Percentiles rank a stretch among this genome's conserved stretches.
Evolutionary conservation across 2,329 filamentous ascomycete species (phyloP).

Genomic region (Exutisphaerella laricina): DNA sequence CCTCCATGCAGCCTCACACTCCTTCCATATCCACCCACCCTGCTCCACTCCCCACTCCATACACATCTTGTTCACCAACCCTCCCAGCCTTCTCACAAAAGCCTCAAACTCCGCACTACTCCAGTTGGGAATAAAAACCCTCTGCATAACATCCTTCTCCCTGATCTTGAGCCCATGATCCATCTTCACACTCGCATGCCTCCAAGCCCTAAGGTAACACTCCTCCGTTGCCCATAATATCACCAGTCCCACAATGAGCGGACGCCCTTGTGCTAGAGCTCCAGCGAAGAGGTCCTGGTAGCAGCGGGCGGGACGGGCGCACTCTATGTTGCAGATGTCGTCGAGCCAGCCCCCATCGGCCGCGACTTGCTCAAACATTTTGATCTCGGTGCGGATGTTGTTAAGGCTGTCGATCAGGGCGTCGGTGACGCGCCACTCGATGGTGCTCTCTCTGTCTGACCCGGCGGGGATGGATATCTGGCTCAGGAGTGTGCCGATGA

Average conservation of each 20-base stretch:
- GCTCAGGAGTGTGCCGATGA: constrained; percentile 58
- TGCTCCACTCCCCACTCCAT: constrained; percentile 35
- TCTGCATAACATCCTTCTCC: constrained; percentile 43
- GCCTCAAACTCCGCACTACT: constrained; percentile 44
- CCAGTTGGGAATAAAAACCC: constrained; percentile 49
- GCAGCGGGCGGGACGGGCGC: constrained; percentile 31
- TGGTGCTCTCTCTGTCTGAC: constrained; percentile 36
- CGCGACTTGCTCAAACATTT: constrained; percentile 60
- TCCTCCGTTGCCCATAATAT: constrained; percentile 70
- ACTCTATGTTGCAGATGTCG: constrained; percentile 39
- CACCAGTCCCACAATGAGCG: constrained; percentile 61
- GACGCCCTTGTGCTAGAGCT: constrained; percentile 45
- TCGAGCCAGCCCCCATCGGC: constrained; percentile 42
- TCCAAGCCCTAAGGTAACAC: constrained; percentile 46
- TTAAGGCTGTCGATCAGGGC: constrained; percentile 59
- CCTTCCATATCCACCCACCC: constrained; percentile 43
- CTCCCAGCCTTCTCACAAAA: constrained; percentile 43
- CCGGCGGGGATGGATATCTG: constrained; percentile 50
- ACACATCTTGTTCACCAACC: constrained; percentile 42
- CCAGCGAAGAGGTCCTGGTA: constrained; percentile 56
- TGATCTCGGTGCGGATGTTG: constrained; percentile 58
- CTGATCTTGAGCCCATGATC: constrained; percentile 14
- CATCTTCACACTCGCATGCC: constrained; percentile 38
- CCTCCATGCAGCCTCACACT: constrained; percentile 45
- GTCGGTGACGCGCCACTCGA: constrained; percentile 55